Conservation (phyloP, 2,329 filamentous ascomycete genomes). For the Myotisia sp. region DNA sequence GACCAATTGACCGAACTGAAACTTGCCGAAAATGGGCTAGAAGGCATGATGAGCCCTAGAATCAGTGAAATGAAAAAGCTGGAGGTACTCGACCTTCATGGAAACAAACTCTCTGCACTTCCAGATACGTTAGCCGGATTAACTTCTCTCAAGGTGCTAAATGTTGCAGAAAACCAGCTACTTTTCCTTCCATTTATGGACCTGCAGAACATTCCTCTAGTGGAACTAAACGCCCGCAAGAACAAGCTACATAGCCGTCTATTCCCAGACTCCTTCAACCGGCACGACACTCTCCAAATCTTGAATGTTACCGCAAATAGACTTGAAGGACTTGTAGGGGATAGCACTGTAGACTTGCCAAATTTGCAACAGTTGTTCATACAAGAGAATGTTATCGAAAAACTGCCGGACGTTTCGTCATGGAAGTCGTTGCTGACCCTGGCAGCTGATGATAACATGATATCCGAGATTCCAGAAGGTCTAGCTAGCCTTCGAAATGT, state of each 20-base stretch:
- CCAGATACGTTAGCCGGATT: conserved; percentile 55
- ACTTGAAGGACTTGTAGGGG: conserved; percentile 40
- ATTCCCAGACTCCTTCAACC: conserved; percentile 47
- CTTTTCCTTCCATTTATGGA: conserved; percentile 55
- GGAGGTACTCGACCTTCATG: conserved; percentile 67
- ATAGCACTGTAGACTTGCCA: conserved; percentile 48
- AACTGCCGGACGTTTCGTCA: conserved; percentile 56
- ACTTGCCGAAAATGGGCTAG: conserved; percentile 61
- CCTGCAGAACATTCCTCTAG: conserved; percentile 53
- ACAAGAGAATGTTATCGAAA: conserved; percentile 65
- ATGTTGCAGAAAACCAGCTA: conserved; percentile 67
- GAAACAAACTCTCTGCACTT: conserved; percentile 61
- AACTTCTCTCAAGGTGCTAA: conserved; percentile 56
- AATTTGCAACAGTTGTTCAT: conserved; percentile 58
- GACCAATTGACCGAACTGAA: conserved; percentile 61
- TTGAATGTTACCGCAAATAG: conserved; percentile 69
- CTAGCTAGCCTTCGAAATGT: conserved; percentile 55
- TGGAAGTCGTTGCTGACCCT: conserved; percentile 64
- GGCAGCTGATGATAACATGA: conserved; percentile 65
- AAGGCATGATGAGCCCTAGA: conserved; percentile 50
- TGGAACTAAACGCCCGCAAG: conserved; percentile 59
- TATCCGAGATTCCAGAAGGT: conserved; percentile 60
- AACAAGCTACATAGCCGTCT: conserved; percentile 64
- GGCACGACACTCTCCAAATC: conserved; percentile 52
- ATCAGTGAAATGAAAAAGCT: conserved; percentile 53